A percentile compares a stretch with the other conserved stretches of the same genome.
phyloP scores from a whole-genome alignment of 2,329 filamentous ascomycete species.

The Teratosphaeria gauchensis region DNA sequence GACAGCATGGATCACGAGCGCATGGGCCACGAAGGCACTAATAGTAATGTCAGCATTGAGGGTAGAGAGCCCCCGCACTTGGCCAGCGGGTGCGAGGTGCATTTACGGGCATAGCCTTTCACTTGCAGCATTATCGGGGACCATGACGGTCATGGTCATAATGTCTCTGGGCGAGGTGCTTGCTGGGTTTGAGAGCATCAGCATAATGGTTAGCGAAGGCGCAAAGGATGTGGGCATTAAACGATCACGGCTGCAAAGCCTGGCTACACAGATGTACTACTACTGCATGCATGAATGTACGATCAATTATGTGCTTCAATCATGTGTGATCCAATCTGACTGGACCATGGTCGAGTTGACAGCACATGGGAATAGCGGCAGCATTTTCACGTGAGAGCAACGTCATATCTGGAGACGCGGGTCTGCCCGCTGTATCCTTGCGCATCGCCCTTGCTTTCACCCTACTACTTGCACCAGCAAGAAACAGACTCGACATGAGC shows the following conservation, averaged over 20 bases:
- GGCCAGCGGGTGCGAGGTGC: neutral
- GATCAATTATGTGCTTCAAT: too few species aligned
- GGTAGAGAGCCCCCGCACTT: neutral
- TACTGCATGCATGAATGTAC: too few species aligned
- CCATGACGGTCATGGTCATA: neutral
- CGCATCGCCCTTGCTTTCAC: too few species aligned
- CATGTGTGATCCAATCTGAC: too few species aligned
- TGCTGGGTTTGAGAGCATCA: neutral
- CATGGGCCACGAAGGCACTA: constrained; percentile 1
- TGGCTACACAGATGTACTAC: constrained; percentile 1
- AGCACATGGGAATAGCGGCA: too few species aligned
- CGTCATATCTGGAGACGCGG: too few species aligned
- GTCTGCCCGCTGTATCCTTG: too few species aligned
- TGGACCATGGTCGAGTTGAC: too few species aligned
- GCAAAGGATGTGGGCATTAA: neutral
- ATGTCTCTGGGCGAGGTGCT: neutral
- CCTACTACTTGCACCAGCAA: too few species aligned
- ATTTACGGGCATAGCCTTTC: neutral
- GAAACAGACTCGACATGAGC: too few species aligned
- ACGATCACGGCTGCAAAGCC: neutral
- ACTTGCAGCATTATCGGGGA: neutral
- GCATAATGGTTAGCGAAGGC: constrained; percentile 4
- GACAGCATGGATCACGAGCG: constrained; percentile 18
- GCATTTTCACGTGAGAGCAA: too few species aligned
- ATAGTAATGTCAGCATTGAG: neutral